phyloP scores from a whole-genome alignment of 257 asterid species.

The Thymus quinquecostatus region DNA sequence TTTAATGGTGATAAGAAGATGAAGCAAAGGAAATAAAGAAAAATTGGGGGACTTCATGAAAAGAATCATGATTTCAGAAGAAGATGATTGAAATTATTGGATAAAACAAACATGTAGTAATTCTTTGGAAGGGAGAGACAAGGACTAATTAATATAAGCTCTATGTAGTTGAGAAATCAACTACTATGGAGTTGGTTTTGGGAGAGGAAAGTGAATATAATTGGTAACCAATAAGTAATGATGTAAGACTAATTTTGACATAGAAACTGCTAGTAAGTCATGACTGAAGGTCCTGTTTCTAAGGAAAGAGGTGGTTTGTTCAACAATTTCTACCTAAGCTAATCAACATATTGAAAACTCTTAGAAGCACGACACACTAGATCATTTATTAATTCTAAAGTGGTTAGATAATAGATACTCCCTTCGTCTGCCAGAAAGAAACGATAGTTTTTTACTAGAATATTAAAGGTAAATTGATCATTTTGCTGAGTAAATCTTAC shows the following conservation, averaged over 20 bases:
- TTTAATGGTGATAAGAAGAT: conserved; percentile 15
- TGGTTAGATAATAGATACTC: no score
- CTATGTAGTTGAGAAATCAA: conserved; percentile 9
- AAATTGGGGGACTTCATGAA: conserved; percentile 46
- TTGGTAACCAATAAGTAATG: conserved; percentile 21
- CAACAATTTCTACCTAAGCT: conserved; percentile 39
- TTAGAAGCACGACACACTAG: neutral
- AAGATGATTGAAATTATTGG: conserved; percentile 29
- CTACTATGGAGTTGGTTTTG: neutral
- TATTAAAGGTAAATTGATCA: no score
- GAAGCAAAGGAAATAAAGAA: conserved; percentile 32
- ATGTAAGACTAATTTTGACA: neutral
- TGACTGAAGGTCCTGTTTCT: neutral
- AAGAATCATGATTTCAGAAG: neutral
- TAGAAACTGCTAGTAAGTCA: neutral
- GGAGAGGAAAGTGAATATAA: neutral
- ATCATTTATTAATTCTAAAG: neutral
- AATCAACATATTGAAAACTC: neutral
- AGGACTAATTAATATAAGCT: conserved; percentile 6
- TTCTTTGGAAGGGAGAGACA: conserved; percentile 7
- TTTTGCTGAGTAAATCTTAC: no score
- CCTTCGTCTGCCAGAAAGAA: no score
- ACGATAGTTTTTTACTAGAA: no score
- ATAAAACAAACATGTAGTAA: conserved; percentile 3
- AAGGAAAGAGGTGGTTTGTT: conserved; percentile 35